Conservation (phyloP, 1,139 yeast species). For the Hanseniaspora sp. region DNA sequence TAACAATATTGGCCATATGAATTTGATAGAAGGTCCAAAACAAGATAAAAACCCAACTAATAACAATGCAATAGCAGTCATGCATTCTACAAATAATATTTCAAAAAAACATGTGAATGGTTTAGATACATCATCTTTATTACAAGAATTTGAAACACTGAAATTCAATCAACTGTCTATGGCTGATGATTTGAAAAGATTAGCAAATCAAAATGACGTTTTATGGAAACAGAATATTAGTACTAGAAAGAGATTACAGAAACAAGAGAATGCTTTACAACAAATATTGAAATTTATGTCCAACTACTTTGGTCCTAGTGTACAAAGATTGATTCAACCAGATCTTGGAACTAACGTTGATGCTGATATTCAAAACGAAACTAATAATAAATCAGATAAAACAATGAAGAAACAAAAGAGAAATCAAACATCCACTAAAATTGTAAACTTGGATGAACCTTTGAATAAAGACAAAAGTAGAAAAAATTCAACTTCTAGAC, state of each 20-base stretch:
- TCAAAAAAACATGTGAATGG: conserved; percentile 19
- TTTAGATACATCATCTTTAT: conserved; percentile 44
- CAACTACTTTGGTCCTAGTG: conserved; percentile 59
- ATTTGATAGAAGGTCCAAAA: conserved; percentile 9
- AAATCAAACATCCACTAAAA: conserved; percentile 14
- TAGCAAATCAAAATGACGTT: conserved; percentile 76
- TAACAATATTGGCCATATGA: conserved; percentile 7
- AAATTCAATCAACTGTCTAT: conserved; percentile 70
- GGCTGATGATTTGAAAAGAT: conserved; percentile 69
- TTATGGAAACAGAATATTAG: conserved; percentile 81
- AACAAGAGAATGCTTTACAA: conserved; percentile 79
- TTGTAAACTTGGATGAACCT: neutral
- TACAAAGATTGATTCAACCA: conserved; percentile 38
- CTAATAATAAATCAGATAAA: conserved; percentile 8
- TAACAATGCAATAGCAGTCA: conserved; percentile 18
- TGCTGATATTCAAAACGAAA: conserved; percentile 15
- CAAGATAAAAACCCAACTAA: neutral
- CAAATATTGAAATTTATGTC: conserved; percentile 80
- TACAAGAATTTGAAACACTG: conserved; percentile 65
- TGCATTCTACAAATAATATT: conserved; percentile 3
- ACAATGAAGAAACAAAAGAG: conserved; percentile 15
- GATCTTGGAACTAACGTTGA: conserved; percentile 18
- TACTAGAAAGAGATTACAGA: conserved; percentile 72
- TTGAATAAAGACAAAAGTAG: conserved; percentile 4
- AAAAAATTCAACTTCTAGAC: conserved; percentile 9